Conservation (phyloP, 1,284 basidiomycete genomes). For the Phylloporus gajari region DNA sequence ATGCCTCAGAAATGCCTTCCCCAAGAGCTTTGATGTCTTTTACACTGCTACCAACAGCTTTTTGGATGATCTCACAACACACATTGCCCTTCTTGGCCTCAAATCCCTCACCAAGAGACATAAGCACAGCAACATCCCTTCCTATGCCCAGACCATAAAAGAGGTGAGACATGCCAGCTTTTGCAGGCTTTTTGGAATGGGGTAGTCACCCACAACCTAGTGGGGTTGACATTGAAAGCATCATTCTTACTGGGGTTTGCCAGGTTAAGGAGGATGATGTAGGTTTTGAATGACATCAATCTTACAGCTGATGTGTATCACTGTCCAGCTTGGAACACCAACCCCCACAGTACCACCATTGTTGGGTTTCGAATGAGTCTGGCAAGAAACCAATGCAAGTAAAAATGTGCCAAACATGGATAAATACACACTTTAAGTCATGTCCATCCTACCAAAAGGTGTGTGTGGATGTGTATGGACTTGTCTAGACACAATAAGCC, state of each 20-base stretch:
- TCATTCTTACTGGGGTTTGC: constrained; percentile 39
- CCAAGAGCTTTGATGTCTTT: constrained; percentile 69
- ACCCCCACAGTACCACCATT: too few relatives aligned
- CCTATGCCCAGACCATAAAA: constrained; percentile 65
- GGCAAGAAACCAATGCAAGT: too few relatives aligned
- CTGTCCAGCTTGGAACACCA: constrained; percentile 25
- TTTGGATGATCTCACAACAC: constrained; percentile 71
- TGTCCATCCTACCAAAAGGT: too few relatives aligned
- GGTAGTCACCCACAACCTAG: constrained; percentile 57
- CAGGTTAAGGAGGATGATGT: constrained; percentile 57
- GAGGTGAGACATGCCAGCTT: constrained; percentile 70
- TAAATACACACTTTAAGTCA: too few relatives aligned
- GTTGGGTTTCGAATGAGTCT: too few relatives aligned
- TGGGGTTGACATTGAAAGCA: constrained; percentile 45
- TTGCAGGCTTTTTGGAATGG: constrained; percentile 58
- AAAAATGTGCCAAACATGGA: too few relatives aligned
- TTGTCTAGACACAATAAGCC: too few relatives aligned
- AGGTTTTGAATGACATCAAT: constrained; percentile 53
- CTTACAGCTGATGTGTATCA: too few relatives aligned
- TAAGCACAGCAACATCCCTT: constrained; percentile 60
- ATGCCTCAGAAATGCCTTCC: constrained; percentile 66
- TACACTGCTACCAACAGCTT: constrained; percentile 73
- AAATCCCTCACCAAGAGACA: constrained; percentile 73
- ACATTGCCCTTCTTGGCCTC: constrained; percentile 57
- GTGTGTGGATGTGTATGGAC: too few relatives aligned